A percentile compares a stretch with the other conserved stretches of the same genome.
Evolutionary conservation across 2,329 filamentous ascomycete species (phyloP).

Genomic region (Fusarium nygamai): DNA sequence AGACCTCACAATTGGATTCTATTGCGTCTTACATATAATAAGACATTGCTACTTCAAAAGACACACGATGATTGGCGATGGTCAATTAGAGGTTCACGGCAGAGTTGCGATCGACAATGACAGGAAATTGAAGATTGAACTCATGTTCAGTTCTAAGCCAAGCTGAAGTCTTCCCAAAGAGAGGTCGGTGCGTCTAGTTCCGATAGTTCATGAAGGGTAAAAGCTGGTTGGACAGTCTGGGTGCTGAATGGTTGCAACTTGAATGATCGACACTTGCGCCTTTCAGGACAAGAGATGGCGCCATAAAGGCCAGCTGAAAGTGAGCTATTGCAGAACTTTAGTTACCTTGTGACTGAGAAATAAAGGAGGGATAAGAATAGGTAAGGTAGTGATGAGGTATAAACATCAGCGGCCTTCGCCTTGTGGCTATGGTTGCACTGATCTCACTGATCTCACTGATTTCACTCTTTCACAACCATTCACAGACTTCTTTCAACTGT

Average conservation of each 20-base stretch:
- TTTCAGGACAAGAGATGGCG: slow-evolving; percentile 34
- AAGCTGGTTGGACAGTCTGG: slow-evolving; percentile 17
- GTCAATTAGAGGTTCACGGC: not conserved
- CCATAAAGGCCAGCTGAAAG: slow-evolving; percentile 17
- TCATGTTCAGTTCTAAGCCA: not conserved
- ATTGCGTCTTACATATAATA: slow-evolving; percentile 14
- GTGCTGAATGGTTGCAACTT: slow-evolving; percentile 7
- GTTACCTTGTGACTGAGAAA: not conserved
- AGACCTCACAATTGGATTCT: not conserved
- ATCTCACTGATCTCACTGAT: slow-evolving; percentile 2
- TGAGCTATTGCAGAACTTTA: not conserved
- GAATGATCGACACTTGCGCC: slow-evolving; percentile 35
- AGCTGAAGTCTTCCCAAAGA: slow-evolving; percentile 4
- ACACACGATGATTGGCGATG: not conserved
- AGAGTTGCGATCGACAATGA: slow-evolving; percentile 12
- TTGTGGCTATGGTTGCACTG: slow-evolving; percentile 8
- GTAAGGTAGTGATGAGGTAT: slow-evolving; percentile 5
- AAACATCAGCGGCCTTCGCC: slow-evolving; percentile 18
- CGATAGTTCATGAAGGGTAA: slow-evolving; percentile 15
- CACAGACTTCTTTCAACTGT: slow-evolving; percentile 3
- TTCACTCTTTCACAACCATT: not conserved
- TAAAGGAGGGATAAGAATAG: not conserved
- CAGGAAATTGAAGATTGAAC: not conserved
- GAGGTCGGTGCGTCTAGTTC: slow-evolving; percentile 9
- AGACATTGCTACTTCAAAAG: not conserved